Evolutionary conservation across 2,329 filamentous ascomycete species (phyloP), one percentile per base, ranked within the genome.

Genomic region (Lasiodiplodia sp.): DNA sequence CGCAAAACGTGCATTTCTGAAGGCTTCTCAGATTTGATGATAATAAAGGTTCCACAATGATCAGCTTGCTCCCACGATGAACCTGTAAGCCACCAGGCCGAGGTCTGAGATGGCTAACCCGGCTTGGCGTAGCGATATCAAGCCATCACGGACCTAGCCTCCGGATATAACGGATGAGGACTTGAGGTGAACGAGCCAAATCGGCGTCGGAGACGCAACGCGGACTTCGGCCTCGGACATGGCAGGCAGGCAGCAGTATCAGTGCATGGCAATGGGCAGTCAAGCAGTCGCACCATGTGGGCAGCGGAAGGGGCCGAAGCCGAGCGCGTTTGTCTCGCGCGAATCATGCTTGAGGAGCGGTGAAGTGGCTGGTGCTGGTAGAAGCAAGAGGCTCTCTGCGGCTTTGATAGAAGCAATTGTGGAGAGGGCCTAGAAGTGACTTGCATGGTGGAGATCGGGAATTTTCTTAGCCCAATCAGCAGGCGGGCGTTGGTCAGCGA

Each of bases 351-450:
- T 52, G 12, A 63, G 56, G 38, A 60, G 56, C 56, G 56, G 56
- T 60, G 56, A 60, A 47, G 28, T 37, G 60, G 60, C 60, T 63
- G 8, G 44, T 63, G 60, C 28, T 12, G 11, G 44, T 28, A 51
- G 28, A 51, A 37, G 58, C 28, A 28, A 51, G 44, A 51, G 58
- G 21, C 28, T 23, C 23, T 47, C 28, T 28, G 28, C 28, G 28
- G 28, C 28, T 28, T 44, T 40, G 16, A 44, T 34, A 18, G 44
- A 63, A n/a, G 60, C 31, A 51, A 25, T 51, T 63, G 60, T 63
- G 60, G 60, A 63, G 60, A 63, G 60, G 23, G 16, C 25, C 60
- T 63, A 63, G 60, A 63, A 63, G 60, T 63, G 60, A 63, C 40
- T 21, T 52, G 60, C 60, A 63, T 52, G 12, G 60, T 52, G 60